These are phyloP conservation scores for Dioscorea cayenensis DNA, from an alignment of 116 monocot species.

Conservation along the genomic window DNA sequence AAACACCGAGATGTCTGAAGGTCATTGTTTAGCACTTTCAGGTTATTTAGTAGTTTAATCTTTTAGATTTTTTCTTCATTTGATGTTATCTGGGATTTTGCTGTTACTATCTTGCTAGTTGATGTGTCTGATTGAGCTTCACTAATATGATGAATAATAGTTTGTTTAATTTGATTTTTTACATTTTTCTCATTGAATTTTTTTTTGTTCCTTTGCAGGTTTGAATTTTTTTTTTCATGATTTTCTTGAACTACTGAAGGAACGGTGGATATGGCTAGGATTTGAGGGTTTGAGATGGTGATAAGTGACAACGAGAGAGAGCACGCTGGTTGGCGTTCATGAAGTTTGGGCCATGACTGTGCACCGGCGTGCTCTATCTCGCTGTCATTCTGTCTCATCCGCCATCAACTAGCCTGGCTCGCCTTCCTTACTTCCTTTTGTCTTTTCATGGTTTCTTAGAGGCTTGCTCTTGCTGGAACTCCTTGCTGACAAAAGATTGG, in stretches of 20 bases:
- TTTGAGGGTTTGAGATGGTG: background rate
- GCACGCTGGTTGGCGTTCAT: background rate
- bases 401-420: background rate
- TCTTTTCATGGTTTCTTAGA: too few relatives aligned
- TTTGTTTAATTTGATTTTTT: background rate
- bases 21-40: too few relatives aligned
- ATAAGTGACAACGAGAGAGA: slow-evolving; percentile 1
- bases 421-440: too few relatives aligned
- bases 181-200: background rate
- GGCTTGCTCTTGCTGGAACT: too few relatives aligned
- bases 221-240: background rate
- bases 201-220: background rate
- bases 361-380: background rate
- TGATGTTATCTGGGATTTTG: too few relatives aligned
- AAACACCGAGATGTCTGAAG: too few relatives aligned
- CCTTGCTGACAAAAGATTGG: too few relatives aligned
- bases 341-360: background rate
- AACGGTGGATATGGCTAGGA: background rate
- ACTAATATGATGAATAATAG: too few relatives aligned
- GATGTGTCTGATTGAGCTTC: too few relatives aligned
- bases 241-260: background rate
- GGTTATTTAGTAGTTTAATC: too few relatives aligned
- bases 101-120: too few relatives aligned
- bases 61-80: too few relatives aligned
- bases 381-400: background rate